Base-by-base conservation (phyloP, 2,329 filamentous ascomycete genomes). In the Fusarium chlamydosporum region DNA sequence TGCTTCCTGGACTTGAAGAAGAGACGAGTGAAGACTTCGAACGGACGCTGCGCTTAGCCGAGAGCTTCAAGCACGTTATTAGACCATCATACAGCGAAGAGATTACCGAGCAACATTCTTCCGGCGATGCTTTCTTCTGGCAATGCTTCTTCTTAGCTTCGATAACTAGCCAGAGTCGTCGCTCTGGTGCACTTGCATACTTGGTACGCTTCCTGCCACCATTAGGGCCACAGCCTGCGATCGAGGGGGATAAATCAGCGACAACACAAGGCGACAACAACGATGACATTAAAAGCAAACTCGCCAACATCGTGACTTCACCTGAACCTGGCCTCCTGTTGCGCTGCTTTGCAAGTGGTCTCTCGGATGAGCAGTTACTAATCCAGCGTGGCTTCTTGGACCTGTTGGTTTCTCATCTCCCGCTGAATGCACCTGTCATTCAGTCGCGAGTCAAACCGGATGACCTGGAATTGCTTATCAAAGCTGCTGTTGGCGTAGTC, bases 21-120 rank as follows among this genome's bases (percentile, higher is more conserved):
- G 96, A 98, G 78, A 96, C 93, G 10, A 96, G 94, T 70, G 96
- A 99, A 76, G 96, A 99, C 76, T 99, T 98, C 78, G 95, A 98
- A 67, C 88, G 92, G 55, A 96, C 94, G 3, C 78, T 97, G 57
- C 88, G 86, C 60, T 88, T 97, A 11, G 78, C 98, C 46, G 91
- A 96, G 72, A 89, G 87, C 58, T 89, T 98, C 77, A 93, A 94
- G 74, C 80, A 85, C 61, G 86, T 88, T 47, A 87, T 94, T 72
- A 84, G 89, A 59, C 82, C 89, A 29, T 72, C 79, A 10, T 80
- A 80, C 27, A 84, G 85, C 63, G 81, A 86, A 68, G 81, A 79
- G 55, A 84, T 83, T 68, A 87, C 80, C 33, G 79, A 77, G 56
- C 84, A 79, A 37, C 88, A 87, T 78, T 87, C 82, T 45, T 85